Conservation (phyloP, 2,329 filamentous ascomycete genomes). For the Plectosphaerella plurivora region DNA sequence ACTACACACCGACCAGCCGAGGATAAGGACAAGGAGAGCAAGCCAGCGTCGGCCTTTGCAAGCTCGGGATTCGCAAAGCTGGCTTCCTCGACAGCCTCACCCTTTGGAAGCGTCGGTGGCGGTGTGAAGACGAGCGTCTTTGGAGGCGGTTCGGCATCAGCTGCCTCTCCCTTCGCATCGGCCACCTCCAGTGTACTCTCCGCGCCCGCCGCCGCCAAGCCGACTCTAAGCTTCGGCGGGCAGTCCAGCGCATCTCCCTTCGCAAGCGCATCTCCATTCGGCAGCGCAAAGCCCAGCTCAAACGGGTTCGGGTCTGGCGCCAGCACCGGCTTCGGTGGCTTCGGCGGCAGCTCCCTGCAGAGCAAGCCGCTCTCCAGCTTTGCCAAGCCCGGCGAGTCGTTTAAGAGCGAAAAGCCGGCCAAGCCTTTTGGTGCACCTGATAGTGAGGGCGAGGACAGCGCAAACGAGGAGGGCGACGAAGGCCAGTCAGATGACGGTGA, state of each 20-base stretch:
- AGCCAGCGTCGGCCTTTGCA: conserved; percentile 59
- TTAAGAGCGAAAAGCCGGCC: conserved; percentile 55
- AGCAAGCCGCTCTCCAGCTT: conserved; percentile 60
- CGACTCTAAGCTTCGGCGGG: conserved; percentile 48
- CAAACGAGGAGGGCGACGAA: conserved; percentile 30
- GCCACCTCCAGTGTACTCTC: conserved; percentile 17
- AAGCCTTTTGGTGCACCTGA: conserved; percentile 76
- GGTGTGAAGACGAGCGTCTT: conserved; percentile 43
- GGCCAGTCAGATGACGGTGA: conserved; percentile 30
- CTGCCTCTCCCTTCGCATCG: conserved; percentile 26
- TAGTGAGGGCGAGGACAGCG: conserved; percentile 55
- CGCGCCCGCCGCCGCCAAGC: conserved; percentile 23
- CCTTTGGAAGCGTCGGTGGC: conserved; percentile 54
- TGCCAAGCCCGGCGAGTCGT: conserved; percentile 54
- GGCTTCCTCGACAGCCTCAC: conserved; percentile 55
- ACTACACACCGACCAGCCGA: not conserved
- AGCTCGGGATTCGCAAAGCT: conserved; percentile 66
- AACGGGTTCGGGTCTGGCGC: conserved; percentile 45
- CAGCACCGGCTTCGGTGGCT: conserved; percentile 36
- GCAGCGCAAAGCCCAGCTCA: conserved; percentile 28
- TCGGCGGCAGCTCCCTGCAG: conserved; percentile 21
- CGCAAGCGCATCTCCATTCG: conserved; percentile 18
- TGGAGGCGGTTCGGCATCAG: conserved; percentile 18
- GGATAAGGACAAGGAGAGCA: conserved; percentile 16
- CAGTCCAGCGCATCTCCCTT: conserved; percentile 42